Evolutionary conservation across 306 rosid genomes (phyloP).

Genomic region (Corylus avellana): DNA sequence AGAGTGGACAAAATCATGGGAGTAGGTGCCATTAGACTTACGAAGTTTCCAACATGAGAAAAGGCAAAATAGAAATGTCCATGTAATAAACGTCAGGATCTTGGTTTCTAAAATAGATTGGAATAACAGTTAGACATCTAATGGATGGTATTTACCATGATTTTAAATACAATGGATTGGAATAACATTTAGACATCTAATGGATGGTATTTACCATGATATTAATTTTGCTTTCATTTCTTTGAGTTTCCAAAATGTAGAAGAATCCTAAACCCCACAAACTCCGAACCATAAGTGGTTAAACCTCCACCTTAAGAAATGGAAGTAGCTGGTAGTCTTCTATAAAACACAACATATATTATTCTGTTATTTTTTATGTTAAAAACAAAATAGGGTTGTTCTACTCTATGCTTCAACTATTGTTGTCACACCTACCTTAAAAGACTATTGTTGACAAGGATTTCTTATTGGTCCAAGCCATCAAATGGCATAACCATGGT

Average conservation of each 20-base stretch:
- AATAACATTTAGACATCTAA: no score
- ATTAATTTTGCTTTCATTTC: background rate
- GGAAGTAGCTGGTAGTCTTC: background rate
- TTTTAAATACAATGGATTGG: background rate
- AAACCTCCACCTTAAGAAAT: background rate
- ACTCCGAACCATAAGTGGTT: background rate
- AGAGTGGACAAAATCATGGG: slow-evolving; percentile 9
- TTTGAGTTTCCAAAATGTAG: background rate
- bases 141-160: background rate
- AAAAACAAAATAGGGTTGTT: background rate
- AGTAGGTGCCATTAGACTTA: slow-evolving; percentile 14
- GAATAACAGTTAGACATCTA: no score
- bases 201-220: background rate
- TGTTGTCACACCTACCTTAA: background rate
- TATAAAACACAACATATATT: background rate
- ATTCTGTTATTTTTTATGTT: background rate
- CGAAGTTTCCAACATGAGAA: background rate
- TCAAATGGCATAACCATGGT: background rate
- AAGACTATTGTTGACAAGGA: background rate
- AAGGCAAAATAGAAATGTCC: background rate
- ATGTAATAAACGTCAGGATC: background rate
- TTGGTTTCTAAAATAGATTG: background rate
- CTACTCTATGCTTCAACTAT: background rate
- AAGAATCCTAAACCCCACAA: background rate
- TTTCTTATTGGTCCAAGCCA: background rate